Evolutionary conservation across 108 stramenopile genomes (phyloP), one percentile per base, ranked within the genome.

Genomic region (Pseudonitzschia delicatissima): DNA sequence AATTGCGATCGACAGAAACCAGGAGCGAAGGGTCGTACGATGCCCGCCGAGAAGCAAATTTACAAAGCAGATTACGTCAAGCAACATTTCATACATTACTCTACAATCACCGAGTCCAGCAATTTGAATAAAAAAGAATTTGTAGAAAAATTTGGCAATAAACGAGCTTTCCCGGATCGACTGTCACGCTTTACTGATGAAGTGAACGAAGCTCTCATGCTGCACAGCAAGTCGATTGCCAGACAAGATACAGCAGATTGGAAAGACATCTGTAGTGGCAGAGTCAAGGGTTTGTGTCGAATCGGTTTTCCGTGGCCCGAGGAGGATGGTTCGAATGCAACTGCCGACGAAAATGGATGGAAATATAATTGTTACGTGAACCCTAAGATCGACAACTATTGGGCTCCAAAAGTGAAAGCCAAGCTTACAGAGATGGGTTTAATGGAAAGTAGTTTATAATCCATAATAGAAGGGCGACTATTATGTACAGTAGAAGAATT

Each of bases 71-170:
- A 77, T 57, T 85, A 80, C 31, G 90, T 94, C 31, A 77, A 73
- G 42, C 75, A 92, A 29, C 90, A 91, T 60, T 94, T 91, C 65
- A 82, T 94, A 11, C 93, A 94, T 62, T 94, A 92, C 68, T 80
- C 88, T 0, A 91, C 90, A 26, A 73, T 90, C 12, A 94, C 93
- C 18, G 76, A 72, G 21, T 57, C 84, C 27, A 82, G 85, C 11
- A 78, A 78, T 57, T 74, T 89, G 80, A 67, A 53, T 27, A 4
- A 31, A 11, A 50, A 74, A 18, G 80, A 88, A 52, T 73, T 61
- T 37, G 75, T 79, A 42, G 69, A 52, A n/a, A 48, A 66, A 29
- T 62, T 67, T 9, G 76, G 76, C 4, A 29, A 65, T 26, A 60
- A 25, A 34, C 70, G 48, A 52, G 74, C 64, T 35, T 78, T 70